phyloP scores from a whole-genome alignment of 108 stramenopile genomes.

The Nitzschia sp. region DNA sequence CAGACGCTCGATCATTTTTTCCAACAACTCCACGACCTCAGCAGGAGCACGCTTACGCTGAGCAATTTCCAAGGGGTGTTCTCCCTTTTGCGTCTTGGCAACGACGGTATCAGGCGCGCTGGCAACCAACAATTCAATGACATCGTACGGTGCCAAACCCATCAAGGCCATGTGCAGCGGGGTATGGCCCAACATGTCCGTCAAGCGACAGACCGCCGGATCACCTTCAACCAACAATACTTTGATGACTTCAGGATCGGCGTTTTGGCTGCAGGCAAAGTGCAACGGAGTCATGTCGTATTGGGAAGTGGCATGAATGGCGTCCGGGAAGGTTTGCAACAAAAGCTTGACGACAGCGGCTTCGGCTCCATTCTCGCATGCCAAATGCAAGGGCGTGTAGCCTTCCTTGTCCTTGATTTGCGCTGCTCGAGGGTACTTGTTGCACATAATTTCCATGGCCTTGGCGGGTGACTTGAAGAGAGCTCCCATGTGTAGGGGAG shows the following conservation, averaged over 20 bases:
- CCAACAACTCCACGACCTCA: constrained; percentile 34
- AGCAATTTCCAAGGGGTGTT: constrained; percentile 43
- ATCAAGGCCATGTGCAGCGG: constrained; percentile 50
- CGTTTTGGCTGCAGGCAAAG: constrained; percentile 34
- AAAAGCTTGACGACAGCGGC: constrained; percentile 39
- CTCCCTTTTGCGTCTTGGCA: constrained; percentile 37
- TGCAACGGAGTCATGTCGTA: constrained; percentile 44
- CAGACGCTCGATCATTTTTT: constrained; percentile 37
- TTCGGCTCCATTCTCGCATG: constrained; percentile 41
- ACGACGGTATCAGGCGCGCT: constrained; percentile 32
- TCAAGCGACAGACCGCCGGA: constrained; percentile 25
- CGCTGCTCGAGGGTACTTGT: constrained; percentile 26
- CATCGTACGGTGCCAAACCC: constrained; percentile 36
- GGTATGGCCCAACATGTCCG: constrained; percentile 42
- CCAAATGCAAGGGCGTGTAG: constrained; percentile 48
- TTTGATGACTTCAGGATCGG: constrained; percentile 35
- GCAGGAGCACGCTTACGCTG: constrained; percentile 28
- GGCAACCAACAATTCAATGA: constrained; percentile 40
- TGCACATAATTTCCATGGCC: constrained; percentile 29
- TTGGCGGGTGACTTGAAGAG: constrained; percentile 30
- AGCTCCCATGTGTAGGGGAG: constrained; percentile 50
- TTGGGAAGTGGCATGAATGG: constrained; percentile 21
- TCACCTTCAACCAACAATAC: constrained; percentile 33
- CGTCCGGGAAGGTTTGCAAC: constrained; percentile 25
- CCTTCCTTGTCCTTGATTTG: constrained; percentile 48